Base-by-base conservation (phyloP, 352 stramenopile genomes). In the Peronospora tabacina region DNA sequence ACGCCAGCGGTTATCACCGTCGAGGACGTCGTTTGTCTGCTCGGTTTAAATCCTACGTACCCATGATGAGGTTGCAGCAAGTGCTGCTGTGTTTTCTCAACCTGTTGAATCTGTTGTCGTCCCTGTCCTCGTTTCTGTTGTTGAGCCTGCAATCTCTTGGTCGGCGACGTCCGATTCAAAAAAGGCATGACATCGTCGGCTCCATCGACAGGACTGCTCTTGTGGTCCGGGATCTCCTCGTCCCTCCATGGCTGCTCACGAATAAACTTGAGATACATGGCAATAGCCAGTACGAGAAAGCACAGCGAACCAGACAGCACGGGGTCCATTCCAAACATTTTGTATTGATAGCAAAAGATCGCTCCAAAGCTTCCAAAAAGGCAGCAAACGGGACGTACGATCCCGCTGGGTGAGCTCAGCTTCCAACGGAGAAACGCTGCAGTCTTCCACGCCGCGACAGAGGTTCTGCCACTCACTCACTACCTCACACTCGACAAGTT, bases 211-310 rank as follows among this genome's bases (percentile, higher is more conserved):
- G 76, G 75, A 49, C 75, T 85, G 40, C 56, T 74, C 63, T 86
- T 87, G 38, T 74, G 65, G 50, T 78, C 64, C 24, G 47, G 48
- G 5, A 77, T 46, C 30, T 83, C 70, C 36, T 85, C 79, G 39
- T 84, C 76, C 37, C 66, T 40, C 66, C 69, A 71, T 45, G 70
- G 75, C 50, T 86, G 72, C 55, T 87, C 75, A 42, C 80, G 73
- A 49, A 93, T 87, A 47, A 93, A 93, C 49, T 87, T 87, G 52
- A 93, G 73, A 63, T 93, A 93, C 82, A 93, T 88, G 52, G 84
- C 72, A 49, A 93, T 83, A 45, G 82, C 80, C 39, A 93, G 63
- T 59, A 87, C 78, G 40, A 93, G 60, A 56, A 93, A 93, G 55
- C 82, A 93, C 20, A 93, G 67, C 61, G 82, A 93, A n/a, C 82